Evolutionary conservation across 768 basidiomycete genomes (phyloP).

Genomic region (Leccinum variicolor): DNA sequence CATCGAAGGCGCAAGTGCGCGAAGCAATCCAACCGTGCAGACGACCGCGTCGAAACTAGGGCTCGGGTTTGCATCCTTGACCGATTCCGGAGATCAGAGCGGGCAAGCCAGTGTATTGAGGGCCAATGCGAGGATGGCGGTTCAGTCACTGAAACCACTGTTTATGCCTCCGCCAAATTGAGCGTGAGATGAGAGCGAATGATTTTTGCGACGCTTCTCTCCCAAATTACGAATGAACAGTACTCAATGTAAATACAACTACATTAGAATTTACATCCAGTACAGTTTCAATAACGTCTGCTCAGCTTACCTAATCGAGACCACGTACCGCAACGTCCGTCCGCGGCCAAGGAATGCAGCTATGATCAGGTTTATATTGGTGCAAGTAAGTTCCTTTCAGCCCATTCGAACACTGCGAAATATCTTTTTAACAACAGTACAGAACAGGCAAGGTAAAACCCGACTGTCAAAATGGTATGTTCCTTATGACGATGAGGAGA

Average conservation of each 20-base stretch:
- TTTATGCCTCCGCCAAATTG: slow-evolving; percentile 22
- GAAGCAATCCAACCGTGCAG: slow-evolving; percentile 47
- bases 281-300: neutral
- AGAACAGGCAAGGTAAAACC: slow-evolving; percentile 99
- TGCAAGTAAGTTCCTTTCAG: slow-evolving; percentile 59
- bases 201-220: neutral
- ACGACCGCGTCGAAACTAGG: slow-evolving; percentile 45
- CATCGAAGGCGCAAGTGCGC: slow-evolving; percentile 47
- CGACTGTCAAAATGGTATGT: slow-evolving; percentile 98
- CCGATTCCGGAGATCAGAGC: slow-evolving; percentile 2
- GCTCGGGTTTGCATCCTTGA: slow-evolving; percentile 32
- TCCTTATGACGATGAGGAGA: slow-evolving; percentile 98
- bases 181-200: neutral
- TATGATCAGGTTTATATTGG: slow-evolving; percentile 98
- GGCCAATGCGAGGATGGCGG: slow-evolving; percentile 22
- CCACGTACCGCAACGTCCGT: slow-evolving; percentile 1
- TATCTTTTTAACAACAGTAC: neutral
- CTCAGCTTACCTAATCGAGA: slow-evolving; percentile 15
- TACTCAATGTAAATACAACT: neutral
- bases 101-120: slow-evolving; percentile 25
- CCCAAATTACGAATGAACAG: neutral
- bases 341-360: slow-evolving; percentile 14
- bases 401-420: neutral
- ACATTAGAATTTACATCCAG: neutral
- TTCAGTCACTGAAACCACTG: slow-evolving; percentile 25